These are phyloP conservation scores for Prunus mira DNA, from an alignment of 306 rosid genomes.

Conservation along the genomic window DNA sequence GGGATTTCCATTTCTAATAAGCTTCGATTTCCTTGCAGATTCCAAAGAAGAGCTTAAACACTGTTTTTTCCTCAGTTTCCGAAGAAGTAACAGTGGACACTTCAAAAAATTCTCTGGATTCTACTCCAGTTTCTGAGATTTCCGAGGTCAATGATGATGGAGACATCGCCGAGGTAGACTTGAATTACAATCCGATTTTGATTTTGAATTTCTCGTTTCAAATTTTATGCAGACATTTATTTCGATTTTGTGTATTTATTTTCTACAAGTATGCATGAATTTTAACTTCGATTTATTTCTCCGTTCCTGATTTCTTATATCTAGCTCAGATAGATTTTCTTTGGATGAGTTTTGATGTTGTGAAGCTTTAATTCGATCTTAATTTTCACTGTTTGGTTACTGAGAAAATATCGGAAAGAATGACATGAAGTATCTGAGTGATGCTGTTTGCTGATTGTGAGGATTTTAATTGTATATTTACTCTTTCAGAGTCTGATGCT, in stretches of 20 bases:
- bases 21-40: conserved; percentile 8
- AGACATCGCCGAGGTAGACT: background rate
- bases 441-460: background rate
- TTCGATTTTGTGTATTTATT: background rate
- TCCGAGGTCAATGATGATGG: background rate
- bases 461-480: background rate
- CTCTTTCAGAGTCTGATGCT: background rate
- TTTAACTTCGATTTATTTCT: too few relatives aligned
- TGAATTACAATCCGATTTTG: background rate
- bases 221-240: background rate
- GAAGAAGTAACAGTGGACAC: background rate
- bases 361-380: background rate
- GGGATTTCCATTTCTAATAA: background rate
- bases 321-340: background rate
- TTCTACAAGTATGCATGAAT: too few relatives aligned
- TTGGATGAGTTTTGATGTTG: background rate
- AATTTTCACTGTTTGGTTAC: background rate
- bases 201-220: background rate
- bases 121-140: background rate
- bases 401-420: background rate
- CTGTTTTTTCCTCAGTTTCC: conserved; percentile 13
- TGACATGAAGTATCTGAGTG: background rate
- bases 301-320: background rate
- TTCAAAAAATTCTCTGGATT: background rate
- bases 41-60: conserved; percentile 16